These are phyloP conservation scores for Kazachstania africana DNA, from an alignment of 805 yeast species.

Conservation along the genomic window DNA sequence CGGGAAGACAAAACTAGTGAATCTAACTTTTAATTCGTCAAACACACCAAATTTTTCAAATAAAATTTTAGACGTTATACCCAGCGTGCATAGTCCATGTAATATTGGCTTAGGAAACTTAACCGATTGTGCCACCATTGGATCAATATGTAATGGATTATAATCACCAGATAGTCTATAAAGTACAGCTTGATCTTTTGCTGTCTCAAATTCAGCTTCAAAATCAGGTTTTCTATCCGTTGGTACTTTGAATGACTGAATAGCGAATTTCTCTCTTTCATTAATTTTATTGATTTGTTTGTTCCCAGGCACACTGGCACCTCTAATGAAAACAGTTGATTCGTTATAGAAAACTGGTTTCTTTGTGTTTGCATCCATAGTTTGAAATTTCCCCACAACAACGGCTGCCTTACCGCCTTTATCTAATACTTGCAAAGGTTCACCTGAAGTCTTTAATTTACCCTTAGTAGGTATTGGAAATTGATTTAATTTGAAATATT, in stretches of 20 bases:
- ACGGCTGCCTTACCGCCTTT: constrained; percentile 77
- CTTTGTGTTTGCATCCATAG: constrained; percentile 57
- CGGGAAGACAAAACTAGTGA: constrained; percentile 85
- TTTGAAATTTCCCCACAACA: constrained; percentile 60
- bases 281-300: constrained; percentile 36
- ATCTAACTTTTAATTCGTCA: constrained; percentile 79
- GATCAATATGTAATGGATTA: constrained; percentile 93
- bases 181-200: constrained; percentile 70
- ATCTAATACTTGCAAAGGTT: constrained; percentile 65
- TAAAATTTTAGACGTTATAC: constrained; percentile 66
- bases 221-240: constrained; percentile 50
- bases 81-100: constrained; percentile 86
- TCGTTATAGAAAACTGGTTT: constrained; percentile 67
- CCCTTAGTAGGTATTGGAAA: constrained; percentile 74
- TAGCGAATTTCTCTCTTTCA: constrained; percentile 48
- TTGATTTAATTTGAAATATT: constrained; percentile 64
- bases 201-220: constrained; percentile 43
- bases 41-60: constrained; percentile 72
- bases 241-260: constrained; percentile 53
- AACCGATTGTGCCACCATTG: constrained; percentile 77
- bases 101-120: constrained; percentile 78
- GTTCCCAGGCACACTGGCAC: constrained; percentile 43
- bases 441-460: constrained; percentile 44
- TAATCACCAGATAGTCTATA: constrained; percentile 90
- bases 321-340: constrained; percentile 75